Evolutionary conservation across 2,329 filamentous ascomycete species (phyloP), one percentile per base, ranked within the genome.

Genomic region (Arthrobotrys sphaeroides): DNA sequence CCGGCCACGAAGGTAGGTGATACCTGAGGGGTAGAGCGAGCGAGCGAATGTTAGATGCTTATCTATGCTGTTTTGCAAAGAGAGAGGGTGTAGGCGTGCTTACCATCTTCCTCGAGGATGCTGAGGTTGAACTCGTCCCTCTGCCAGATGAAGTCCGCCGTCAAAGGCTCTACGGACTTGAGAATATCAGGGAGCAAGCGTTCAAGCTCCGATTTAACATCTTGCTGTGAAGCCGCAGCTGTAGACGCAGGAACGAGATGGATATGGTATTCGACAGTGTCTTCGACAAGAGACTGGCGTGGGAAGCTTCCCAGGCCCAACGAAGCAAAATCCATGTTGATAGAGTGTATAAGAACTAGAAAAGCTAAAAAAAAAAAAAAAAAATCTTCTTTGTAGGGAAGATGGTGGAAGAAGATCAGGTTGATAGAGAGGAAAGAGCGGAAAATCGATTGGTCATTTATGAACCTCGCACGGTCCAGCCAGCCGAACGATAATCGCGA

Each of bases 91-190:
- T 24, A 18, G 10, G 18, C 57, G 45, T 57, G 33, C 33, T 47
- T 38, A 49, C 84, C 62, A 83, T 90, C 83, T 85, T 90, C 80
- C 85, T 85, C 85, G 45, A 84, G 81, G 28, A 88, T 82, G 16
- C 90, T 87, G 4, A 97, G 83, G n/a, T 85, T 86, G 77, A 99
- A 94, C 0, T 85, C 84, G 62, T 97, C 93, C 10, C 93, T 88
- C 82, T 99, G 95, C 95, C 95, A 99, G 77, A 99, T 96, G 80
- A 78, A 78, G 7, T 72, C 68, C 5, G 57, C 57, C 0, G 65
- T 68, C n/a, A 80, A 64, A 38, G 65, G 64, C 7, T 74, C 70
- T 1, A 77, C 51, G 3, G 72, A 24, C 42, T 69, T 75, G 16
- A 75, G 22, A 22, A 75, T 75, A 55, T 53, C 40, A 10, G 64